phyloP scores from a whole-genome alignment of 2,329 filamentous ascomycete genomes.

The Ophiocordyceps camponoti-saundersi region DNA sequence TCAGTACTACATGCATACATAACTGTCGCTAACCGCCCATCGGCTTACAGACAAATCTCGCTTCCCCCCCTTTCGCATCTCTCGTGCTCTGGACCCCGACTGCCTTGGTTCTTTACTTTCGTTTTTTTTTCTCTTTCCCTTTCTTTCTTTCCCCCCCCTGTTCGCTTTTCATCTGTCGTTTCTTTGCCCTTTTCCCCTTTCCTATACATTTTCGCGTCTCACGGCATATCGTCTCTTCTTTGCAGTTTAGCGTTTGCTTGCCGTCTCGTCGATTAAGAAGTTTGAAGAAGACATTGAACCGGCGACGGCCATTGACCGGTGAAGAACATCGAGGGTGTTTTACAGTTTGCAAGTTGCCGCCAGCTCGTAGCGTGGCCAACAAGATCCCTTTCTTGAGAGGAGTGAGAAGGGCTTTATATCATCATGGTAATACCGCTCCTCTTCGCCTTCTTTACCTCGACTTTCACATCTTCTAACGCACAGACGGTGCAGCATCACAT shows the following conservation, averaged over 20 bases:
- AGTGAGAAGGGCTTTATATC: not conserved
- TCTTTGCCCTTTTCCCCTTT: not conserved
- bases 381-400: not conserved
- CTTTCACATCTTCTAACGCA: not conserved
- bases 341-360: too few relatives aligned
- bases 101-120: constrained; percentile 17
- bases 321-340: not conserved
- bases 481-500: constrained; percentile 15
- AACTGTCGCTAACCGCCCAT: constrained; percentile 29
- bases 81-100: constrained; percentile 15
- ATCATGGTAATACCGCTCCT: not conserved
- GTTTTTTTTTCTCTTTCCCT: constrained; percentile 8
- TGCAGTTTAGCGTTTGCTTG: not conserved
- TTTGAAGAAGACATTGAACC: constrained; percentile 7
- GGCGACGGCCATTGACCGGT: constrained; percentile 18
- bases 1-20: constrained; percentile 19
- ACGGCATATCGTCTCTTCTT: constrained; percentile 8
- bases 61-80: constrained; percentile 23
- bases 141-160: too few relatives aligned
- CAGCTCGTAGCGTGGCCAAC: not conserved
- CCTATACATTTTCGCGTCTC: constrained; percentile 10
- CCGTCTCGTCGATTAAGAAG: too few relatives aligned
- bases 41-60: constrained; percentile 13
- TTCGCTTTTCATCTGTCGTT: not conserved
- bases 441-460: not conserved